A percentile compares a stretch with the other conserved stretches of the same genome.
These are phyloP conservation scores for Chamaecrista fasciculata DNA, from an alignment of 306 rosid genomes.

Conservation along the genomic window DNA sequence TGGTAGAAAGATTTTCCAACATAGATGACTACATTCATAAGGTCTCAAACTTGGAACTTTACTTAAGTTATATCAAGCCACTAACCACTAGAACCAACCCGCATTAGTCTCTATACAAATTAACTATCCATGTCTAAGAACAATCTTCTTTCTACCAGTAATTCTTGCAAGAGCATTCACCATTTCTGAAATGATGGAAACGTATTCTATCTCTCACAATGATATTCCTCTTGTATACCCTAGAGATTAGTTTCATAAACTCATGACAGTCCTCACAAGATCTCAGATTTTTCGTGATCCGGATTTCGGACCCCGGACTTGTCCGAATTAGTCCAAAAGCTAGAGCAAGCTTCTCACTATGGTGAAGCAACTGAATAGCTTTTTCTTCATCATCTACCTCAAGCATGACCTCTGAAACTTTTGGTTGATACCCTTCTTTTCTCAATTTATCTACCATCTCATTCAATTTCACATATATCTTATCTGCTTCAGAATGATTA, in stretches of 20 bases:
- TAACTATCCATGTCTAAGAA: not conserved
- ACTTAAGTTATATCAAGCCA: too few species aligned
- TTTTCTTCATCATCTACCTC: constrained; percentile 37
- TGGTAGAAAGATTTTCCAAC: too few species aligned
- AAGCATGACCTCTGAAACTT: constrained; percentile 40
- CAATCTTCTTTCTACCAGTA: not conserved
- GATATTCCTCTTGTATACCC: constrained; percentile 34
- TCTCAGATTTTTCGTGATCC: constrained; percentile 26
- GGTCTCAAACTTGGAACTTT: too few species aligned
- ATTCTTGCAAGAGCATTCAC: constrained; percentile 37
- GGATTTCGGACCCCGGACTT: constrained; percentile 11
- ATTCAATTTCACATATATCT: constrained; percentile 32
- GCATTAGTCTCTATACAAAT: not conserved
- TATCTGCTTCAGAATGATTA: constrained; percentile 40
- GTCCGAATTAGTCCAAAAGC: constrained; percentile 35
- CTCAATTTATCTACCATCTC: constrained; percentile 27
- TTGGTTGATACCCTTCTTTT: constrained; percentile 36
- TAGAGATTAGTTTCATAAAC: constrained; percentile 43
- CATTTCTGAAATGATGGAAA: constrained; percentile 42
- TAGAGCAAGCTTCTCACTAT: constrained; percentile 47
- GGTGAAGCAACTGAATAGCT: constrained; percentile 37
- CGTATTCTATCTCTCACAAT: constrained; percentile 37
- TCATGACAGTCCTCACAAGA: constrained; percentile 34
- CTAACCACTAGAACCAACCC: too few species aligned
- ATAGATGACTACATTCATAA: too few species aligned